A percentile compares a stretch with the other conserved stretches of the same genome.
Conservation (phyloP, 805 yeast genomes). For the Blastobotrys parvus region DNA sequence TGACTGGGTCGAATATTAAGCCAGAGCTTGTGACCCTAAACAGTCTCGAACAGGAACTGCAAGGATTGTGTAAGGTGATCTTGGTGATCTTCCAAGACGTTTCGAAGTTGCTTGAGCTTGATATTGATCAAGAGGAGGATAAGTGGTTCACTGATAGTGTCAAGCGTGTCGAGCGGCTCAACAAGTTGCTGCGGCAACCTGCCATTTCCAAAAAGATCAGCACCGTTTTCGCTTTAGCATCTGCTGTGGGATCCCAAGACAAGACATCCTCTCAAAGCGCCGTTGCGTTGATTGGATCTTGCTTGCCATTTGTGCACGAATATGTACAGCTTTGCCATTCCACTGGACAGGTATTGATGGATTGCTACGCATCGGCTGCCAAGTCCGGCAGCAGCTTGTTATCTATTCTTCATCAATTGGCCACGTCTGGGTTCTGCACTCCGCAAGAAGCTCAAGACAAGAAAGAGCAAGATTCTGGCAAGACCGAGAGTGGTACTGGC, state of each 20-base stretch:
- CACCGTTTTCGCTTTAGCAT: conserved; percentile 30
- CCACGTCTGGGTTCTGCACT: conserved; percentile 83
- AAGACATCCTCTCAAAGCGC: conserved; percentile 32
- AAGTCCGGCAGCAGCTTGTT: conserved; percentile 55
- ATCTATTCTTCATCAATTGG: conserved; percentile 46
- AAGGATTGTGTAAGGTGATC: not conserved
- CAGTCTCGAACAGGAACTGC: not conserved
- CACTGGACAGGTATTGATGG: conserved; percentile 38
- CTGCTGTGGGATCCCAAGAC: conserved; percentile 31
- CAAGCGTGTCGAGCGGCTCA: conserved; percentile 33
- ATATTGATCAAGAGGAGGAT: conserved; percentile 44
- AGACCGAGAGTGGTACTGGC: conserved; percentile 80
- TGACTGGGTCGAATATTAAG: not conserved
- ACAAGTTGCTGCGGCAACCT: conserved; percentile 36
- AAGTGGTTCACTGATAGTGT: conserved; percentile 58
- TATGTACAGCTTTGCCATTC: conserved; percentile 44
- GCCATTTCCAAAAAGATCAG: conserved; percentile 32
- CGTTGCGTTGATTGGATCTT: conserved; percentile 37
- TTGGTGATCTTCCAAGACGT: conserved; percentile 1
- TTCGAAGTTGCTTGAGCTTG: not conserved
- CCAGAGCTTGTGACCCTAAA: not conserved
- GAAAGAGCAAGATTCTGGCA: conserved; percentile 48
- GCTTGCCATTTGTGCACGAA: conserved; percentile 55
- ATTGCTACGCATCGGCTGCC: conserved; percentile 45
- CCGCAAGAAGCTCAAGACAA: conserved; percentile 70